These are phyloP conservation scores for Globisporangium okanoganense DNA, from an alignment of 352 stramenopile genomes.

Conservation along the genomic window DNA sequence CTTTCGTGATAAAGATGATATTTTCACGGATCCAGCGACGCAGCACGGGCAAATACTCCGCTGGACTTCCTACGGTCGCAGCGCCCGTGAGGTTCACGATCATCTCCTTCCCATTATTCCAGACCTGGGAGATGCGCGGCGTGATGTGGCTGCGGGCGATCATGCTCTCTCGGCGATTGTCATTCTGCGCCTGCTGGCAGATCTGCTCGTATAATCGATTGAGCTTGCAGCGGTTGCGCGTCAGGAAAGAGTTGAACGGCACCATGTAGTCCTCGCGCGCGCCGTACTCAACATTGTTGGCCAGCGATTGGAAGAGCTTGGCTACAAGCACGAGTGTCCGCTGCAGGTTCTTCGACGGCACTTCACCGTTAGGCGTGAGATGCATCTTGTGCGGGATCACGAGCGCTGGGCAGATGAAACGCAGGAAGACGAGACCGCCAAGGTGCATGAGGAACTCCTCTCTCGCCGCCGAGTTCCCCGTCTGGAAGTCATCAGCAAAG, in stretches of 20 bases:
- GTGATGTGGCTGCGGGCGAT: conserved; percentile 50
- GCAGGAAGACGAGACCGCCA: conserved; percentile 71
- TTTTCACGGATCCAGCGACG: conserved; percentile 49
- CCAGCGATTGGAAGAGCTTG: conserved; percentile 79
- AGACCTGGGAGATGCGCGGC: conserved; percentile 68
- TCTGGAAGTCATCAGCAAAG: conserved; percentile 24
- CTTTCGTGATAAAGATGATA: conserved; percentile 38
- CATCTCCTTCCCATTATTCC: conserved; percentile 26
- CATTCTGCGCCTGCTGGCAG: conserved; percentile 60
- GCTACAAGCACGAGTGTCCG: conserved; percentile 71
- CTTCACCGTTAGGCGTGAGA: conserved; percentile 38
- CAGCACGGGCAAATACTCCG: conserved; percentile 43
- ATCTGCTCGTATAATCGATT: conserved; percentile 75
- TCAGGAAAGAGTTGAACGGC: conserved; percentile 72
- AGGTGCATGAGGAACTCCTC: conserved; percentile 79
- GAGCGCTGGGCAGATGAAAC: conserved; percentile 72
- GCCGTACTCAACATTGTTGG: conserved; percentile 75
- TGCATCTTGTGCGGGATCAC: conserved; percentile 72
- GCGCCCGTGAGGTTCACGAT: conserved; percentile 37
- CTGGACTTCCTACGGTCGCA: conserved; percentile 29
- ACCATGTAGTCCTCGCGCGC: conserved; percentile 72
- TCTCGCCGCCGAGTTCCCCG: conserved; percentile 27
- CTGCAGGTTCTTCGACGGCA: conserved; percentile 47
- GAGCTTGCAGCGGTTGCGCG: conserved; percentile 48
- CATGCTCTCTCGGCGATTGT: conserved; percentile 58